These are phyloP conservation scores for Liquidambar formosana DNA, from an alignment of 164 flowering plant genomes.

Conservation along the genomic window DNA sequence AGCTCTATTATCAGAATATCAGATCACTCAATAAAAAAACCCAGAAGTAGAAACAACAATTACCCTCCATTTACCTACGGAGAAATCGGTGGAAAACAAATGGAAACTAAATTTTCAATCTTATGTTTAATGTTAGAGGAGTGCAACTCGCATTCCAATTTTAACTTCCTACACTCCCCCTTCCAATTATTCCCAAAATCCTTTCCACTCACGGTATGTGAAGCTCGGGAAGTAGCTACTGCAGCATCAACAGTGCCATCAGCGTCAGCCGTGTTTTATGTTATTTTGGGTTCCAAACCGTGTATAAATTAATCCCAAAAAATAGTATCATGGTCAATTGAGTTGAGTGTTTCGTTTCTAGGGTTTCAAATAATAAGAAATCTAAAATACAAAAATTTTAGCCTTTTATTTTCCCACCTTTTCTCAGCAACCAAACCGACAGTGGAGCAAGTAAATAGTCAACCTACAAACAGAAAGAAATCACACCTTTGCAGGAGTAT, in stretches of 20 bases:
- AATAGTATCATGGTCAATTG: too few relatives aligned
- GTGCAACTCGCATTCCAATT: not conserved
- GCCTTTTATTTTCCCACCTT: not conserved
- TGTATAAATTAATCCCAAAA: too few relatives aligned
- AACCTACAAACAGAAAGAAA: not conserved
- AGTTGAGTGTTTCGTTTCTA: too few relatives aligned
- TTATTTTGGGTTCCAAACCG: too few relatives aligned
- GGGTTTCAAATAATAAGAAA: too few relatives aligned
- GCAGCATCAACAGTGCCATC: too few relatives aligned
- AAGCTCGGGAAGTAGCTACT: too few relatives aligned
- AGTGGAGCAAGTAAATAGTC: not conserved
- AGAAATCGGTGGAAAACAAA: not conserved
- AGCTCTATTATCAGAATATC: not conserved
- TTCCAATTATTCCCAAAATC: not conserved
- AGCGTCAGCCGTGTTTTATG: too few relatives aligned
- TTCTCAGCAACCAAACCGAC: not conserved
- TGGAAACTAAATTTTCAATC: not conserved
- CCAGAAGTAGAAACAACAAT: not conserved
- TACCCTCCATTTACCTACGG: too few relatives aligned
- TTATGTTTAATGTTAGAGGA: not conserved
- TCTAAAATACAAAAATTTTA: not conserved
- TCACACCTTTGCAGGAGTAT: conserved; percentile 38
- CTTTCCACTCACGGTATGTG: not conserved
- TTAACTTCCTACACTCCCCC: not conserved
- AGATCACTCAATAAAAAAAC: not conserved